Percentiles rank a stretch among this genome's conserved stretches.
Conservation (phyloP, 306 rosid genomes). For the Rosa lucieae region DNA sequence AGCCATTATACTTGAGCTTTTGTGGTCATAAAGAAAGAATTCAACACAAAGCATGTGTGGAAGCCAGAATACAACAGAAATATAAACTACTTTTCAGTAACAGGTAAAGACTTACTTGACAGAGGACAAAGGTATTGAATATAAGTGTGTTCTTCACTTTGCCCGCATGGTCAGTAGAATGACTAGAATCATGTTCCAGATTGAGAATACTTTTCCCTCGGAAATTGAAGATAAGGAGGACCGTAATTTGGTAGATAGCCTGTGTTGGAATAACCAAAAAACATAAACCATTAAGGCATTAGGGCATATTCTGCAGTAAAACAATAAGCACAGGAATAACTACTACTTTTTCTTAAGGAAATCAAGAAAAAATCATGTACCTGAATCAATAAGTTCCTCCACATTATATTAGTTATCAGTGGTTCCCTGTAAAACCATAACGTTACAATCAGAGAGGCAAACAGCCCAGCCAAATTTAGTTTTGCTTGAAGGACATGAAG, state of each 20-base stretch:
- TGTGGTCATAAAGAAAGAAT: not conserved
- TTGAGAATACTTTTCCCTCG: constrained; percentile 54
- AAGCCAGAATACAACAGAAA: not conserved
- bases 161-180: constrained; percentile 26
- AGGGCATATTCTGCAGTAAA: not conserved
- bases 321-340: not conserved
- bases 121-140: constrained; percentile 91
- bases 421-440: constrained; percentile 64
- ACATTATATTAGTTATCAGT: constrained; percentile 84
- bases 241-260: constrained; percentile 82
- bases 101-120: constrained; percentile 60
- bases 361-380: constrained; percentile 22
- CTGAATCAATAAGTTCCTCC: constrained; percentile 94
- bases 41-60: not conserved
- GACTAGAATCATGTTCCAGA: constrained; percentile 29
- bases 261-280: constrained; percentile 24
- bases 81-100: not conserved
- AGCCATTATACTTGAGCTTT: not conserved
- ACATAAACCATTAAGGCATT: too few relatives aligned
- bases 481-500: not conserved
- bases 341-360: too few relatives aligned
- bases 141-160: constrained; percentile 83
- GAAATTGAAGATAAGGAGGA: constrained; percentile 74
- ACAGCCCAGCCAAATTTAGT: not conserved
- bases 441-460: constrained; percentile 11